phyloP scores from a whole-genome alignment of 345 rosid species.

The Melastoma malabathricum region DNA sequence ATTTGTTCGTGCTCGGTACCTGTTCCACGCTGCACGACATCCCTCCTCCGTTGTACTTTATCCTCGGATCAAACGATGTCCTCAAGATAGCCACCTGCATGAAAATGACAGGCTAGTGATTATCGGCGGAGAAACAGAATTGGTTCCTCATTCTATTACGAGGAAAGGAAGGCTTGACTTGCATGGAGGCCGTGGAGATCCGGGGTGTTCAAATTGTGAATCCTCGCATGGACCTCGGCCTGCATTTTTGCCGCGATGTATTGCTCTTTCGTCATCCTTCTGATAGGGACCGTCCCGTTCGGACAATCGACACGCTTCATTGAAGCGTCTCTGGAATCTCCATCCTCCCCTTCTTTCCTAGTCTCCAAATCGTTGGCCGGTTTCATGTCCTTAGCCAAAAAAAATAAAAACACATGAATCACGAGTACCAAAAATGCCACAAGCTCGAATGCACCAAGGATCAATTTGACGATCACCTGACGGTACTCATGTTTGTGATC shows the following conservation, averaged over 20 bases:
- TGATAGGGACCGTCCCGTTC: constrained; percentile 21
- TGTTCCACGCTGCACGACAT: neutral
- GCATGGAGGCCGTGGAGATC: constrained; percentile 11
- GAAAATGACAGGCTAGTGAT: too few relatives aligned
- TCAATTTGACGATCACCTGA: neutral
- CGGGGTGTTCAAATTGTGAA: constrained; percentile 1
- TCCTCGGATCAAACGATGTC: neutral
- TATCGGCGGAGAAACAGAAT: neutral
- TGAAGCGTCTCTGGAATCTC: neutral
- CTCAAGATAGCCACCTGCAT: neutral
- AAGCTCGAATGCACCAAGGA: too few relatives aligned
- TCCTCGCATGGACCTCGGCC: constrained; percentile 4
- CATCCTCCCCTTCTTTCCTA: neutral
- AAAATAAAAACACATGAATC: too few relatives aligned
- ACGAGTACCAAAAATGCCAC: too few relatives aligned
- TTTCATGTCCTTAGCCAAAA: constrained; percentile 7
- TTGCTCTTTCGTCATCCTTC: constrained; percentile 16
- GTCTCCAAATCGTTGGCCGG: constrained; percentile 4
- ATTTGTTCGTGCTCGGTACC: neutral
- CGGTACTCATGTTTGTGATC: neutral
- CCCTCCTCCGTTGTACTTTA: constrained; percentile 8
- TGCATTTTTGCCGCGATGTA: constrained; percentile 8
- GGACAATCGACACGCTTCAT: constrained; percentile 18
- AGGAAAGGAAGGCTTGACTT: neutral
- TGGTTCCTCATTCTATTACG: too few relatives aligned